A percentile compares a stretch with the other conserved stretches of the same genome.
These are phyloP conservation scores for Fusarium xyrophilum DNA, from an alignment of 2,329 filamentous ascomycete species.

Conservation along the genomic window DNA sequence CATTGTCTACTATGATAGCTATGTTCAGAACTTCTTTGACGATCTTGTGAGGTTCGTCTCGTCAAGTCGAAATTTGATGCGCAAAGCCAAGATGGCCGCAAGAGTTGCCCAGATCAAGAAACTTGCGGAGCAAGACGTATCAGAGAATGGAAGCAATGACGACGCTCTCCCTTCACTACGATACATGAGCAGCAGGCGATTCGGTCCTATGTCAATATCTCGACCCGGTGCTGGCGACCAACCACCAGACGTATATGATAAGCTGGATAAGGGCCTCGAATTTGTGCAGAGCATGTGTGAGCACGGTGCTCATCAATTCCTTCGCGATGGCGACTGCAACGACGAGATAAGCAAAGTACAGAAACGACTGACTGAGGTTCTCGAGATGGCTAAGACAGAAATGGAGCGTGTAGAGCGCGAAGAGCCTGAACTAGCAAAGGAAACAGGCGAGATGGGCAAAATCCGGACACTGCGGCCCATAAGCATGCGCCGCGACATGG, in stretches of 20 bases:
- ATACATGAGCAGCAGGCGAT: constrained; percentile 50
- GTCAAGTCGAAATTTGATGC: constrained; percentile 79
- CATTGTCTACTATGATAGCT: constrained; percentile 90
- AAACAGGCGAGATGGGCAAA: constrained; percentile 50
- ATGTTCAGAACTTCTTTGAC: constrained; percentile 84
- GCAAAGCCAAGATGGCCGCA: constrained; percentile 85
- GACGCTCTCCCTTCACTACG: constrained; percentile 51
- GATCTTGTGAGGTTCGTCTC: constrained; percentile 82
- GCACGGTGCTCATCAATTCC: constrained; percentile 84
- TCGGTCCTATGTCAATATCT: constrained; percentile 42
- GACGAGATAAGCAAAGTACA: constrained; percentile 76
- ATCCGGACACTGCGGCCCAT: constrained; percentile 59
- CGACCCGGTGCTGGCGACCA: constrained; percentile 39
- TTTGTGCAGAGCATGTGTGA: constrained; percentile 83
- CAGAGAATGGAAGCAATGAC: constrained; percentile 55
- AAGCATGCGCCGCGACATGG: constrained; percentile 58
- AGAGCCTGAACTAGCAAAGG: constrained; percentile 54
- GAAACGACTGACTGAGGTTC: constrained; percentile 68
- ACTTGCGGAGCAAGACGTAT: constrained; percentile 65
- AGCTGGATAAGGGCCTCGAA: constrained; percentile 79
- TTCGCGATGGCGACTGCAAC: constrained; percentile 87
- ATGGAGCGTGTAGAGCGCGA: constrained; percentile 63
- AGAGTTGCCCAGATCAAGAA: constrained; percentile 72
- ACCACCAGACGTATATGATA: constrained; percentile 67
- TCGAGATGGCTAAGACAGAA: constrained; percentile 66